Evolutionary conservation across 352 stramenopile species (phyloP).

Genomic region (Globisporangium recalcitrans): DNA sequence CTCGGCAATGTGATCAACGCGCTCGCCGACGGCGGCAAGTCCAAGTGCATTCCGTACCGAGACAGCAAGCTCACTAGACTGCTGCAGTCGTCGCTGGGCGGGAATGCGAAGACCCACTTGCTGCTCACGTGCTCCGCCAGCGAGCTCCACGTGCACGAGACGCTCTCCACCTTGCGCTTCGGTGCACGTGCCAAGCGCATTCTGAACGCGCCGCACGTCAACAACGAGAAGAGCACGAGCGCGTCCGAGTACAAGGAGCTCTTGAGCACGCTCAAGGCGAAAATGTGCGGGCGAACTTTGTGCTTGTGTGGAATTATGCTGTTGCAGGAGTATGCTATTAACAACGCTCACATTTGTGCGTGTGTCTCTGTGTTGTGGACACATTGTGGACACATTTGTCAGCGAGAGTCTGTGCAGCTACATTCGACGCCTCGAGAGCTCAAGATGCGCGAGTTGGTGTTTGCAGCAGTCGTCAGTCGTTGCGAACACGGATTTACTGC

Average conservation of each 20-base stretch:
- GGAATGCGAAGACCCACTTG: conserved; percentile 86
- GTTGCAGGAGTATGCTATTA: background rate
- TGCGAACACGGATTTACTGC: no score
- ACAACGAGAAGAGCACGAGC: conserved; percentile 38
- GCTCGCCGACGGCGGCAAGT: conserved; percentile 34
- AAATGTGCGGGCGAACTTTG: conserved; percentile 33
- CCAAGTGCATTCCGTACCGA: conserved; percentile 65
- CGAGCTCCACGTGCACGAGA: conserved; percentile 46
- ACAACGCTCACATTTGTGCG: background rate
- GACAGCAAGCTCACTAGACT: conserved; percentile 89
- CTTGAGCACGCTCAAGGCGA: conserved; percentile 43
- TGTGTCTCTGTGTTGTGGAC: background rate
- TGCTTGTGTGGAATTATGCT: background rate
- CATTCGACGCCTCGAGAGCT: conserved; percentile 41
- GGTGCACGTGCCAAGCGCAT: conserved; percentile 85
- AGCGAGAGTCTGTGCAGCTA: conserved; percentile 49
- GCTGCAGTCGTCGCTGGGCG: conserved; percentile 81
- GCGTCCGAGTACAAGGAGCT: conserved; percentile 23
- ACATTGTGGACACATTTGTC: conserved; percentile 11
- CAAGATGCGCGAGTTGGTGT: conserved; percentile 13
- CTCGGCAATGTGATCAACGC: conserved; percentile 70
- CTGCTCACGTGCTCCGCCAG: conserved; percentile 55
- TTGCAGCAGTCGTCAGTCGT: background rate
- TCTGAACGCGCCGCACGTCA: conserved; percentile 62
- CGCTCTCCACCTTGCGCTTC: conserved; percentile 88